Evolutionary conservation across 805 yeast species (phyloP), one percentile per base, ranked within the genome.

Genomic region (Ogataea salicorniae): DNA sequence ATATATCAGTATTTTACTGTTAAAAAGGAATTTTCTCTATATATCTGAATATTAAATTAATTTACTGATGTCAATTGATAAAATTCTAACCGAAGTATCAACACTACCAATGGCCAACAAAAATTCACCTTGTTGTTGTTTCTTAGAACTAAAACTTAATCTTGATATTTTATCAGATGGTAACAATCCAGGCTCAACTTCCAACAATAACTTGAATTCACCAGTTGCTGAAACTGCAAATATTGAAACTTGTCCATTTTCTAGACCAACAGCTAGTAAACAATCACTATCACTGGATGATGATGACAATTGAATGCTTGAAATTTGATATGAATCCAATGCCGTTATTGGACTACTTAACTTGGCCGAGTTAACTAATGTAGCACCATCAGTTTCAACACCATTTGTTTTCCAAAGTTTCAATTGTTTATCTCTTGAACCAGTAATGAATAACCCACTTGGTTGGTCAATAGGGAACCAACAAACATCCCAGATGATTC

Each of bases 401-500:
- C 23, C 44, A n/a, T 42, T 49, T 5, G 50, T 52, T 18, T 41
- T 46, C 97, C 97, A 90, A 6, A 82, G 58, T 61, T 87, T 87
- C 45, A 91, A 64, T 7, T 76, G 73, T 61, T 80, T 87, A 63
- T 94, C 99, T 64, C 99, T 79, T 1, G 96, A 84, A 0, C 82
- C 92, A 0, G 97, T 91, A n/a, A 87, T 60, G 59, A 92, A 91
- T n/a, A 63, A 62, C 13, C 56, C 54, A 3, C 47, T 35, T n/a
- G 55, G 75, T 11, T 26, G 31, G 13, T 26, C 31, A 11, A 9
- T 2, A 5, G 90, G 88, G 0, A 83, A 70, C 96, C 97, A 94
- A 36, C 86, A 78, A 62, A 92, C 83, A 68, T 94, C 98, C 99
- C 99, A 95, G 39, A 94, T 80, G 57, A 94, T 92, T 66, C 97